Base-by-base conservation (phyloP, 2,329 filamentous ascomycete species). In the Dactylonectria estremocensis region DNA sequence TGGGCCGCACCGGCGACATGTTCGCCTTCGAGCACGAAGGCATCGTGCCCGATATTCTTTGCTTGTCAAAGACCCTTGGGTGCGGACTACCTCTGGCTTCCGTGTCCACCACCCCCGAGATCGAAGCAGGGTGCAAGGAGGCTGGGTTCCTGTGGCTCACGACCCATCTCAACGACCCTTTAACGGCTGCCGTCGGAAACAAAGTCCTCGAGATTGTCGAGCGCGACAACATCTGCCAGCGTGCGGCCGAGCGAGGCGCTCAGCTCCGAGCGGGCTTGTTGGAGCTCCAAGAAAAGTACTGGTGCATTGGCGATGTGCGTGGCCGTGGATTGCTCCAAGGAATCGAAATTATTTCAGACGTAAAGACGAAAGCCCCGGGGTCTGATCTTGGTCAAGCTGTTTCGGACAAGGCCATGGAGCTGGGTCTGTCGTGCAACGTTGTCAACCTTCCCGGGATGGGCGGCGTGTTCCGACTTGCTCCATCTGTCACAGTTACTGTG, bases 1-100 rank as follows among this genome's bases (percentile, higher is more conserved):
- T 90, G 3, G 88, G 88, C 0, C 81, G 89, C 1, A 85, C 83
- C 0, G 88, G 88, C 0, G 77, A 85, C 1, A 87, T 91, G 82
- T 90, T 91, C 57, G 89, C 88, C 0, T 87, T 90, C 55, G 79
- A 89, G 65, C 80, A 88, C 1, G 70, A 74, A 5, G 61, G 64
- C 1, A 33, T 73, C 2, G 59, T 69, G 0, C 72, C 72, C 3
- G 72, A 73, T 18, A 73, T 76, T 24, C 52, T 78, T 58, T 22
- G 68, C 31, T 78, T 82, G 79, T 35, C 82, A 50, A 90, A 90
- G 77, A 89, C 87, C 0, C 80, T 89, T 0, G 87, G 87, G 0
- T 86, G 83, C 66, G 85, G 87, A 0, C 72, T 89, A 1, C 86
- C 87, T 0, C 74, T 89, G n/a, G 82, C 81, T 4, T 82, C 86